Base-by-base conservation (phyloP, 768 basidiomycete genomes). In the Lactarius psammicola region DNA sequence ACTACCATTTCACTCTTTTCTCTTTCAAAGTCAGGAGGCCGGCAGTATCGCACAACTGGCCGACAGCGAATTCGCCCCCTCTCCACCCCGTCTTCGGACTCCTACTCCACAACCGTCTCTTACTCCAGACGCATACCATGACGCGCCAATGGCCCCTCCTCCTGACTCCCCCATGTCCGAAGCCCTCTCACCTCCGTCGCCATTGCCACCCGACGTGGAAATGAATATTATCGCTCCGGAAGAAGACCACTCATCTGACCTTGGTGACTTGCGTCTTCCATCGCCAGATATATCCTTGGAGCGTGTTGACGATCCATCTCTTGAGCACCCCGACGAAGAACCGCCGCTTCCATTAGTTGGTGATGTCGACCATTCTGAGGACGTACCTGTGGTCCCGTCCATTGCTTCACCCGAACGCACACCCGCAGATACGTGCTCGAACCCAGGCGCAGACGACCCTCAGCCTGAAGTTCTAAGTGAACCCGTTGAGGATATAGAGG, bases 11-110 rank as follows among this genome's bases (percentile, higher is more conserved):
- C 30, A 18, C 57, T 69, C 34, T 56, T 26, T 44, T 53, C 56
- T 42, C n/a, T 49, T 62, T 17, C 66, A 44, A 20, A 81, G 79
- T 68, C 74, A 76, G 62, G 77, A 76, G 23, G 70, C 66, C 3
- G 79, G 79, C 20, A 72, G 72, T 40, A 69, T 77, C 38, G 59
- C 56, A n/a, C 65, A 69, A 59, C 58, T 74, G 28, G 60, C 65
- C 10, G 74, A 73, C n/a, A 61, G 62, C 31, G 74, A 74, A 62
- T 65, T 71, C 33, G 66, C 60, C 15, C 56, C 71, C 28, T 67
- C 70, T 18, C 66, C 65, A 1, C 67, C 63, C 26, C 68, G 40
- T 13, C 65, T 54, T 4, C 64, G 30, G 54, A 68, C 26, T 17
- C 57, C 56, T 55, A 70, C 34, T 15, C 57, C 56, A n/a, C 40